Evolutionary conservation across 2,329 filamentous ascomycete species (phyloP).

Genomic region (Biscogniauxia marginata): DNA sequence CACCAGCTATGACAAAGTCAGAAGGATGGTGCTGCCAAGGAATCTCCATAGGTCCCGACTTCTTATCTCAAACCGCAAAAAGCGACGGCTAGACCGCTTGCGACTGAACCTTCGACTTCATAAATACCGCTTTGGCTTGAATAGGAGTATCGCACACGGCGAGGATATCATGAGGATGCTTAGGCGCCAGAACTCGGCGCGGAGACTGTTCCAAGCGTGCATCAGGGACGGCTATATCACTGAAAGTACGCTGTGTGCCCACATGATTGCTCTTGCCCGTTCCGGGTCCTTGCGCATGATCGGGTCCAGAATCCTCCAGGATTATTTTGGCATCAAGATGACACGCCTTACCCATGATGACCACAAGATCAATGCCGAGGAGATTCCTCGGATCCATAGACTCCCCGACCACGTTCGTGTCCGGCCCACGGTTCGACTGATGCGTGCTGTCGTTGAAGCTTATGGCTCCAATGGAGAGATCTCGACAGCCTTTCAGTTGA

Average conservation of each 20-base stretch:
- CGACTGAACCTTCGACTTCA: slow-evolving; percentile 10
- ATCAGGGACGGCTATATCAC: slow-evolving; percentile 31
- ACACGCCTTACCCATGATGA: slow-evolving; percentile 2
- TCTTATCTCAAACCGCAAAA: background rate
- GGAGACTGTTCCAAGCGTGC: slow-evolving; percentile 30
- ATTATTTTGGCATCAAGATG: slow-evolving; percentile 30
- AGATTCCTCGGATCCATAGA: background rate
- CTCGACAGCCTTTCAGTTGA: slow-evolving; percentile 53
- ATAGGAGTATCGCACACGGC: slow-evolving; percentile 22
- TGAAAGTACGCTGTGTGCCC: slow-evolving; percentile 40
- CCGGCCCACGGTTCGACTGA: slow-evolving; percentile 55
- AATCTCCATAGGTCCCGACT: slow-evolving; percentile 33
- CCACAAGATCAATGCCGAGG: background rate
- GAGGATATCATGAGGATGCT: slow-evolving; percentile 33
- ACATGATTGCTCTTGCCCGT: slow-evolving; percentile 43
- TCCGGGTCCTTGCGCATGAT: slow-evolving; percentile 36
- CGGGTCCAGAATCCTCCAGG: slow-evolving; percentile 28
- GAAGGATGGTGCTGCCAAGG: slow-evolving; percentile 40
- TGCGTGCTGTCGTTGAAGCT: slow-evolving; percentile 66
- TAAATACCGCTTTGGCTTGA: slow-evolving; percentile 31
- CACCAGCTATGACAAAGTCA: slow-evolving; percentile 43
- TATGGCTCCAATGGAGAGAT: slow-evolving; percentile 68
- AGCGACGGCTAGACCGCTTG: slow-evolving; percentile 23
- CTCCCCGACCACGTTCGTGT: slow-evolving; percentile 20
- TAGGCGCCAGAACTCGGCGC: slow-evolving; percentile 26